Evolutionary conservation across 1,139 yeast species (phyloP), one percentile per base, ranked within the genome.

Genomic region (Candida smagusa): DNA sequence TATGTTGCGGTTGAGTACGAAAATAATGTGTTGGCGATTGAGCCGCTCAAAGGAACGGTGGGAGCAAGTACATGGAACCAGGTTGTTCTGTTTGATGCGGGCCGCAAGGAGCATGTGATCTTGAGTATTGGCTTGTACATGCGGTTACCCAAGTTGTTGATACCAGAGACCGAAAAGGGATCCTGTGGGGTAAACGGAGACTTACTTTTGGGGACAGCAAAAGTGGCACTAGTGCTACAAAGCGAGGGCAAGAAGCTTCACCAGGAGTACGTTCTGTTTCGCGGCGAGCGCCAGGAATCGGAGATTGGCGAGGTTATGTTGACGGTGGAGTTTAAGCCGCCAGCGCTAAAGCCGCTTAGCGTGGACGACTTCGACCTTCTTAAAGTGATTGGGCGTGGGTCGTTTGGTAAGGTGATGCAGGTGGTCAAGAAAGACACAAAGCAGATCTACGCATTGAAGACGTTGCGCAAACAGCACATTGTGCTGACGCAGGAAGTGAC

Each of bases 331-430:
- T 88, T 82, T 64, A 84, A 83, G 58, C 89, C 95, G 8, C 61
- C 72, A 8, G 72, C 79, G 36, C 74, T 77, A 42, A 46, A 47
- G 7, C 85, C 85, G 38, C 70, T 92, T 37, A 72, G 88, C 2
- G 89, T 92, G 49, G 96, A 88, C 39, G 96, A 92, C 56, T 92
- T 92, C 61, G 96, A 90, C 52, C 68, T 92, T 40, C 73, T 92
- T 50, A 92, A 92, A 61, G 98, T 92, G 13, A 88, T 92, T 41
- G 98, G 98, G 31, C 92, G 92, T 59, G 98, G 98, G 2, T 88
- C 97, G 2, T 92, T 92, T 62, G 98, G 98, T 38, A 92, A 92
- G 62, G 98, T 92, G 40, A 90, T 92, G 97, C 98, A 92, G 63
- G 98, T 92, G 33, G 81, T 89, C 42, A 92, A 92, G 65, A 86